Conservation (phyloP, 2,329 filamentous ascomycete species). For the Raffaelea deltoideospora region DNA sequence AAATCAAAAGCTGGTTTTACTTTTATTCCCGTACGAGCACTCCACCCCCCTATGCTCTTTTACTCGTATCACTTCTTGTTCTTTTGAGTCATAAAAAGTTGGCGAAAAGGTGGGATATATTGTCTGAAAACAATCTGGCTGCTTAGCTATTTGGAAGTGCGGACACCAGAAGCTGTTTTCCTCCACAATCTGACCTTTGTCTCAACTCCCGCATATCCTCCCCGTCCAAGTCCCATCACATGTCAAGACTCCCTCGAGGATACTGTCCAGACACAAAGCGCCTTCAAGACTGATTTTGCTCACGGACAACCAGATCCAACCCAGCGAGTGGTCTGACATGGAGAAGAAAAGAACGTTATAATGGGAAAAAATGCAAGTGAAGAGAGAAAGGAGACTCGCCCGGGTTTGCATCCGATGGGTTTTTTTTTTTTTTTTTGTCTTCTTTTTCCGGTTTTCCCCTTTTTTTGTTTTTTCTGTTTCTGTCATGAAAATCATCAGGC, state of each 20-base stretch:
- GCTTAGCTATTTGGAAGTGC: slow-evolving; percentile 1
- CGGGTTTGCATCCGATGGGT: not conserved
- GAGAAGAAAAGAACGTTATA: not conserved
- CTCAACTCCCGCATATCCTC: not conserved
- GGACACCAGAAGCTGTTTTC: not conserved
- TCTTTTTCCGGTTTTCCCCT: too few species aligned
- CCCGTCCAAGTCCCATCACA: not conserved
- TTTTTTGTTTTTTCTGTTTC: too few species aligned
- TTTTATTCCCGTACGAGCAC: too few species aligned
- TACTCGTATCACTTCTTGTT: not conserved
- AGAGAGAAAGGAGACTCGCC: not conserved
- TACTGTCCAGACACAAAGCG: too few species aligned
- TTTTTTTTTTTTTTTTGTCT: too few species aligned
- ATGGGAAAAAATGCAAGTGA: not conserved
- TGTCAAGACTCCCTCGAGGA: too few species aligned
- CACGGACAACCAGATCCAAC: not conserved
- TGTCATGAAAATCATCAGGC: too few species aligned
- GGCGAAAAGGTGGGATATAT: slow-evolving; percentile 6
- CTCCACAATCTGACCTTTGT: slow-evolving; percentile 1
- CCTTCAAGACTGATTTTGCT: too few species aligned
- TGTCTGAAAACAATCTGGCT: slow-evolving; percentile 5
- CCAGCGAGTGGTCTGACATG: not conserved
- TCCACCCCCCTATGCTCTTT: not conserved
- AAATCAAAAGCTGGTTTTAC: too few species aligned
- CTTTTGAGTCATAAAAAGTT: too few species aligned